A percentile compares a stretch with the other conserved stretches of the same genome.
These are phyloP conservation scores for Malassezia pachydermatis DNA, from an alignment of 1,284 basidiomycete genomes.

Conservation along the genomic window DNA sequence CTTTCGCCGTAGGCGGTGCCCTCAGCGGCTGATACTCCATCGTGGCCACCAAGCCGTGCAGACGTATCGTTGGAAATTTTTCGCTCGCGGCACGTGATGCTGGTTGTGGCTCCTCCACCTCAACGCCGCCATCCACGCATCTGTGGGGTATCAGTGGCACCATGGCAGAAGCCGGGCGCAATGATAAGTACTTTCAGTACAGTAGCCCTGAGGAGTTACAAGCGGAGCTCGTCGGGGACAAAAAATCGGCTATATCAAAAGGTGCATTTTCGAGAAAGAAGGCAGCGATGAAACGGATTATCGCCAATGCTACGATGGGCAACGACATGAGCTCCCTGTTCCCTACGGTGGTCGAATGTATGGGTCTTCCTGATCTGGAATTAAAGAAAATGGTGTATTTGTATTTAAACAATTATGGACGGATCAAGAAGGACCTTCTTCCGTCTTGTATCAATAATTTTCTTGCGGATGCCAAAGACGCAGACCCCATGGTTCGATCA, in stretches of 20 bases:
- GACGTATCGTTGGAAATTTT: constrained; percentile 10
- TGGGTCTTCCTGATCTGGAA: constrained; percentile 78
- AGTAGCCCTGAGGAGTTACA: constrained; percentile 45
- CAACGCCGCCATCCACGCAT: not conserved
- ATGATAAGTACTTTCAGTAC: constrained; percentile 47
- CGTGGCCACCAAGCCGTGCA: not conserved
- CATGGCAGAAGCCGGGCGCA: constrained; percentile 37
- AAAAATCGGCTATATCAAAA: constrained; percentile 39
- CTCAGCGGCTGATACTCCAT: constrained; percentile 20
- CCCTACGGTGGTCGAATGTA: constrained; percentile 68
- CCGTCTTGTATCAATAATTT: constrained; percentile 78
- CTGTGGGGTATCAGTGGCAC: not conserved
- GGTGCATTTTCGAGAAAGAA: constrained; percentile 37
- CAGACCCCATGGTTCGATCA: constrained; percentile 81
- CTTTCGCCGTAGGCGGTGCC: constrained; percentile 5
- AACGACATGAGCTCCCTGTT: constrained; percentile 80
- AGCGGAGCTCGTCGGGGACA: constrained; percentile 41
- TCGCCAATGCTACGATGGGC: constrained; percentile 49
- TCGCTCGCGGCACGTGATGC: constrained; percentile 11
- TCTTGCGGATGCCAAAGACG: constrained; percentile 81
- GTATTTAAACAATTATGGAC: constrained; percentile 82
- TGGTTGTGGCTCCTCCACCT: not conserved
- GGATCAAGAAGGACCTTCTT: constrained; percentile 75
- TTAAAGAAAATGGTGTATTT: constrained; percentile 77
- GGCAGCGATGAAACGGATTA: constrained; percentile 45